These are phyloP conservation scores for Moricandia moricandioides DNA, from an alignment of 345 rosid species.

Conservation along the genomic window DNA sequence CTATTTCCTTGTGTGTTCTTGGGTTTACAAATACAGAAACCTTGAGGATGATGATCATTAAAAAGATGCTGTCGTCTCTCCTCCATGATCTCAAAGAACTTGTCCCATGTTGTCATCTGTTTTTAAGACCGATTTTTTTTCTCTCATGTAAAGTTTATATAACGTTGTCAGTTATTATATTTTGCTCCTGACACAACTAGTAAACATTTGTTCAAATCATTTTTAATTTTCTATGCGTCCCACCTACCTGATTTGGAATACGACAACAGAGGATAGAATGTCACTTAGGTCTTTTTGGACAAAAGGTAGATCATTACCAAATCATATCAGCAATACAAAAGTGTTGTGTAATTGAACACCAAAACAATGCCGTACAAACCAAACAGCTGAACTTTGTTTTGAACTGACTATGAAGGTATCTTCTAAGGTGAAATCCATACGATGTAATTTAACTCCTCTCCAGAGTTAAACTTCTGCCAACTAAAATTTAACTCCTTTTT, in stretches of 20 bases:
- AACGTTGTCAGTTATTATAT: not conserved
- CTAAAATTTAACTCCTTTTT: too few species aligned
- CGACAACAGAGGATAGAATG: not conserved
- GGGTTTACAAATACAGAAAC: conserved; percentile 36
- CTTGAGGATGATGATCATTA: not conserved
- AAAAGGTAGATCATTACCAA: too few species aligned
- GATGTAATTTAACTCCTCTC: too few species aligned
- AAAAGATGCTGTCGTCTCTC: not conserved
- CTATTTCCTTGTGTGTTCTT: conserved; percentile 44
- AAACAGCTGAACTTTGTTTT: too few species aligned
- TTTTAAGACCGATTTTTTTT: not conserved
- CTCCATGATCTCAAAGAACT: not conserved
- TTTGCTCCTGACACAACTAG: not conserved
- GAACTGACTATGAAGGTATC: too few species aligned
- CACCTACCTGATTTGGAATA: not conserved
- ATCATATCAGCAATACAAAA: too few species aligned
- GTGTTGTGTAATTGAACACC: too few species aligned
- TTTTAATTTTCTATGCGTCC: not conserved
- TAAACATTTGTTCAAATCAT: not conserved
- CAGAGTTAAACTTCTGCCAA: too few species aligned
- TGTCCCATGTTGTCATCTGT: not conserved
- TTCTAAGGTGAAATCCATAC: too few species aligned
- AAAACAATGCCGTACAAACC: too few species aligned
- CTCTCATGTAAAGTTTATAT: too few species aligned
- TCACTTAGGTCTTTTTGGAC: too few species aligned